phyloP scores from a whole-genome alignment of 768 basidiomycete genomes.

The Daedaleopsis nitida region DNA sequence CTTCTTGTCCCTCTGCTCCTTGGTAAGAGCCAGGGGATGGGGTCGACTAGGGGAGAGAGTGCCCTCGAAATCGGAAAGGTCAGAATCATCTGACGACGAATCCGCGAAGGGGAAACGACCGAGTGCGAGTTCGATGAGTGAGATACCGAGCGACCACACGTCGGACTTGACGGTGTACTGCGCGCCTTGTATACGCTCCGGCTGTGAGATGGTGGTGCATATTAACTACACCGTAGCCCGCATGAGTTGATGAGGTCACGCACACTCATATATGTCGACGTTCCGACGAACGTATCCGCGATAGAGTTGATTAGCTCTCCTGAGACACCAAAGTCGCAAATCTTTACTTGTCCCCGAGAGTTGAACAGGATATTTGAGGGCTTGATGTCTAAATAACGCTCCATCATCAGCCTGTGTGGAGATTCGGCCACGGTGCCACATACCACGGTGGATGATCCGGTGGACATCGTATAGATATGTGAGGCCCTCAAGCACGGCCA shows the following conservation, averaged over 20 bases:
- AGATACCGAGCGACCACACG: constrained; percentile 98
- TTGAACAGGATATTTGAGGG: constrained; percentile 97
- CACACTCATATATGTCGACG: constrained; percentile 99
- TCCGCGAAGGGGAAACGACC: constrained; percentile 97
- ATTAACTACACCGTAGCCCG: background rate
- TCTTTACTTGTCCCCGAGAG: constrained; percentile 94
- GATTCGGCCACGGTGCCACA: constrained; percentile 28
- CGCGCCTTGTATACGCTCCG: constrained; percentile 98
- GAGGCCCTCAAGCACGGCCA: constrained; percentile 91
- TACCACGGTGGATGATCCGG: constrained; percentile 97
- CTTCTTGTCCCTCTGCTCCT: constrained; percentile 56
- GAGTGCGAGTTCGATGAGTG: constrained; percentile 93
- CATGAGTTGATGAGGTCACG: constrained; percentile 34
- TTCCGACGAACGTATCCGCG: constrained; percentile 98
- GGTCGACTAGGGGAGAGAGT: constrained; percentile 77
- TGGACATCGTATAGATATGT: constrained; percentile 98
- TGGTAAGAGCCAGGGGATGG: constrained; percentile 43
- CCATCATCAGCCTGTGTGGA: background rate
- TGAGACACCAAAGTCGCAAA: constrained; percentile 98
- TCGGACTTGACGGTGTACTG: constrained; percentile 99
- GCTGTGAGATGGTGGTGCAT: constrained; percentile 49
- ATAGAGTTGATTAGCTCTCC: constrained; percentile 99
- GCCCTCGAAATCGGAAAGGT: constrained; percentile 75
- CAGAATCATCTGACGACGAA: constrained; percentile 73
- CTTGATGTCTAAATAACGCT: constrained; percentile 81